A percentile compares a stretch with the other conserved stretches of the same genome.
Evolutionary conservation across 306 rosid genomes (phyloP).

Genomic region (Corylus avellana): DNA sequence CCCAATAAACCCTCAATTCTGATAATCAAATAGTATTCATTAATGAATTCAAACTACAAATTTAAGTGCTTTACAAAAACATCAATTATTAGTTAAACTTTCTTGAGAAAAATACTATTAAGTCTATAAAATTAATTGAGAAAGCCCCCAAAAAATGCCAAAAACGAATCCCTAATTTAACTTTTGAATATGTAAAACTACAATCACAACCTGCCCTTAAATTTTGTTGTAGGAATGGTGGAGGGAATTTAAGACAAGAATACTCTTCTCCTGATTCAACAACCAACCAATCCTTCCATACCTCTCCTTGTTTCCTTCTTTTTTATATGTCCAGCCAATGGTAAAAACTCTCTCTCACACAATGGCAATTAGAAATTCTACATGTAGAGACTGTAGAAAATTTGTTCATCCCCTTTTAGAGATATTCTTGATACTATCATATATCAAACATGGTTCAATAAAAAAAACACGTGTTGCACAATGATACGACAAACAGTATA

Average conservation of each 20-base stretch:
- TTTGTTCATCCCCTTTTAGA: neutral
- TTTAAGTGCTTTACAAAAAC: neutral
- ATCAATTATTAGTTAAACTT: neutral
- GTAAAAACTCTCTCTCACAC: neutral
- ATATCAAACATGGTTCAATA: neutral
- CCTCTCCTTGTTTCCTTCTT: neutral
- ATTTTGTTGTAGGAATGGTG: neutral
- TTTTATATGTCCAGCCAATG: neutral
- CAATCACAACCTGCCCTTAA: neutral
- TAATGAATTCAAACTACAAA: neutral
- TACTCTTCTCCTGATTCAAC: neutral
- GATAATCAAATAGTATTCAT: neutral
- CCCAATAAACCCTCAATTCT: neutral
- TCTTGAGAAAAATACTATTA: neutral
- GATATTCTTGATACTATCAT: neutral
- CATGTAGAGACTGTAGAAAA: neutral
- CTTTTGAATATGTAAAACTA: too few species aligned
- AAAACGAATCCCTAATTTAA: neutral
- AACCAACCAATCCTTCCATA: neutral
- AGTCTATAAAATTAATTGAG: too few species aligned
- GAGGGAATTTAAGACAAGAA: neutral
- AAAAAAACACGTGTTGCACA: neutral
- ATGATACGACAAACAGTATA: neutral
- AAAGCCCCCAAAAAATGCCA: neutral
- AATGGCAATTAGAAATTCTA: neutral